Evolutionary conservation across 2,329 filamentous ascomycete species (phyloP).

Genomic region (Fusarium sp.): DNA sequence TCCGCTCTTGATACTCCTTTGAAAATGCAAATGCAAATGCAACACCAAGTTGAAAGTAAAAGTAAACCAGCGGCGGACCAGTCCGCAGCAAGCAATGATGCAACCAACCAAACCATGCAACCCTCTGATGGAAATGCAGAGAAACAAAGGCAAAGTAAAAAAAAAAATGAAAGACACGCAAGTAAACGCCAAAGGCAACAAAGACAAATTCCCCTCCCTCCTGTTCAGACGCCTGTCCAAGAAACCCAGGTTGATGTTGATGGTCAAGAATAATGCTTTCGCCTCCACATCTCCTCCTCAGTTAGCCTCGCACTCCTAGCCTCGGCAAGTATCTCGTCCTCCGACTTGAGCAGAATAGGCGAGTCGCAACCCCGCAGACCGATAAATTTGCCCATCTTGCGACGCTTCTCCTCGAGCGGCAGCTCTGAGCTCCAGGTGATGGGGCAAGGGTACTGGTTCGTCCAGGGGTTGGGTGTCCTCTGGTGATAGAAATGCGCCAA

Average conservation of each 20-base stretch:
- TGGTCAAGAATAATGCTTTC: constrained; percentile 55
- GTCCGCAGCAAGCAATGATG: constrained; percentile 13
- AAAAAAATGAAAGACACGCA: neutral
- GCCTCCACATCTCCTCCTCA: constrained; percentile 61
- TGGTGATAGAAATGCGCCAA: constrained; percentile 82
- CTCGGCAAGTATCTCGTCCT: constrained; percentile 62
- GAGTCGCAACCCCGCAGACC: constrained; percentile 70
- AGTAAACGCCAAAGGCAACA: constrained; percentile 6
- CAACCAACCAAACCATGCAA: constrained; percentile 20
- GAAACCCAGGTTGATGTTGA: neutral
- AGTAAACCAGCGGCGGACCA: constrained; percentile 36
- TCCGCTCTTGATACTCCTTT: constrained; percentile 29
- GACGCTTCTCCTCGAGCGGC: constrained; percentile 74
- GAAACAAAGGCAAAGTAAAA: constrained; percentile 13
- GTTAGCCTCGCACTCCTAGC: constrained; percentile 54
- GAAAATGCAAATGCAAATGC: constrained; percentile 40
- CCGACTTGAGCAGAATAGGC: constrained; percentile 53
- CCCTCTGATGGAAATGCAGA: constrained; percentile 17
- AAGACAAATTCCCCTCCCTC: neutral
- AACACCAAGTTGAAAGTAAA: constrained; percentile 4
- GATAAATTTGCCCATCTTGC: constrained; percentile 80
- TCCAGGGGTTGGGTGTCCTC: constrained; percentile 66
- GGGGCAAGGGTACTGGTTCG: constrained; percentile 73
- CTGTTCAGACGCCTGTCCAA: constrained; percentile 13
- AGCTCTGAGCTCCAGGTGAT: constrained; percentile 70